phyloP scores from a whole-genome alignment of 495 filamentous ascomycete species.

The Thermochaetoides thermophila region DNA sequence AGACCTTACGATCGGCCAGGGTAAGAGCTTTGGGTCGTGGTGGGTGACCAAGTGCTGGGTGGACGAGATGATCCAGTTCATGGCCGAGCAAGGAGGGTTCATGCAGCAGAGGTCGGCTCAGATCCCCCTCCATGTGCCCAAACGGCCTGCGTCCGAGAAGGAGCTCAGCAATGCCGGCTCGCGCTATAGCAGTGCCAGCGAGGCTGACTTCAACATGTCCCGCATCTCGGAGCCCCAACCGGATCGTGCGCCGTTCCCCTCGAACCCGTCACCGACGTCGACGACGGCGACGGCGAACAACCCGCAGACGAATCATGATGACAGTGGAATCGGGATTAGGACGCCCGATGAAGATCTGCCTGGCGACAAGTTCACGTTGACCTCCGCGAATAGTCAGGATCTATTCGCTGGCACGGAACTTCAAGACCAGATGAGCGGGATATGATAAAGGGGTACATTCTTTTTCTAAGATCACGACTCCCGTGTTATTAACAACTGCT shows the following conservation, averaged over 20 bases:
- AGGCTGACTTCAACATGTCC: slow-evolving; percentile 22
- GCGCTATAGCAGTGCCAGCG: slow-evolving; percentile 30
- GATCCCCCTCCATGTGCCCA: slow-evolving; percentile 10
- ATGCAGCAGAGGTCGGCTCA: slow-evolving; percentile 36
- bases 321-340: slow-evolving; percentile 55
- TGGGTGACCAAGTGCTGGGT: slow-evolving; percentile 98
- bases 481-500: no score
- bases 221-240: slow-evolving; percentile 24
- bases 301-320: slow-evolving; percentile 37
- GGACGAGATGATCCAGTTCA: slow-evolving; percentile 87
- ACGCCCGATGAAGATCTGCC: slow-evolving; percentile 45
- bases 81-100: slow-evolving; percentile 86
- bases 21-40: slow-evolving; percentile 84
- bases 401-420: slow-evolving; percentile 18
- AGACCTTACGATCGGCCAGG: slow-evolving; percentile 68
- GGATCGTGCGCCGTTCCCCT: slow-evolving; percentile 28
- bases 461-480: no score
- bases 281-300: slow-evolving; percentile 10
- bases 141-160: slow-evolving; percentile 14
- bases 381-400: slow-evolving; percentile 12
- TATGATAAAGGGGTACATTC: neutral
- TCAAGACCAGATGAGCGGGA: slow-evolving; percentile 8
- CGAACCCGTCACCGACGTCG: slow-evolving; percentile 1
- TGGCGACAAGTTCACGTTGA: slow-evolving; percentile 37
- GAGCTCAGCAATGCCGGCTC: slow-evolving; percentile 21